Evolutionary conservation across 2,329 filamentous ascomycete genomes (phyloP).

Genomic region (Colletotrichum noveboracense): DNA sequence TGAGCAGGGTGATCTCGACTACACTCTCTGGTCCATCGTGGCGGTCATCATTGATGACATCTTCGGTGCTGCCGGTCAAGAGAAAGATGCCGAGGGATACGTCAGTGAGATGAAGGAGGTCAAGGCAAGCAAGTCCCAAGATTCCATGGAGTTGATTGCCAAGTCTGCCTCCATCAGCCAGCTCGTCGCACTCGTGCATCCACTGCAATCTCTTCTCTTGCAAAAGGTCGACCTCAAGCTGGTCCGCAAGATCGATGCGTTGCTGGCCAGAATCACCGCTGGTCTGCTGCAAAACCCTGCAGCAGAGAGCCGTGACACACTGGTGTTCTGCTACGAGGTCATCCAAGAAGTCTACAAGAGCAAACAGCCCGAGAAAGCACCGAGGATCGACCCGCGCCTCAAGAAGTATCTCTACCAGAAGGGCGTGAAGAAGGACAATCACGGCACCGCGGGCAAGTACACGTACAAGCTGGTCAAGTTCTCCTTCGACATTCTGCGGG

Average conservation of each 20-base stretch:
- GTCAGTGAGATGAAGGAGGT: conserved; percentile 96
- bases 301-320: conserved; percentile 77
- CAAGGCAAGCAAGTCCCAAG: conserved; percentile 97
- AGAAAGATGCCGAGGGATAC: conserved; percentile 97
- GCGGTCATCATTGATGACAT: conserved; percentile 96
- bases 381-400: conserved; percentile 65
- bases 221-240: conserved; percentile 86
- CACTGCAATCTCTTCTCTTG: conserved; percentile 77
- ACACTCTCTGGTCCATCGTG: conserved; percentile 80
- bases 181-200: conserved; percentile 77
- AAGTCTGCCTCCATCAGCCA: conserved; percentile 78
- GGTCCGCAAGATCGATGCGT: conserved; percentile 87
- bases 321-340: conserved; percentile 96
- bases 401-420: conserved; percentile 83
- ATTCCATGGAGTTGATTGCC: conserved; percentile 93
- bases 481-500: conserved; percentile 83
- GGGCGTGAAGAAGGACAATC: conserved; percentile 75
- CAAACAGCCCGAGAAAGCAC: conserved; percentile 54
- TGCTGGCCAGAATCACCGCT: conserved; percentile 81
- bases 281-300: conserved; percentile 84
- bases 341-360: conserved; percentile 84
- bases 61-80: conserved; percentile 89
- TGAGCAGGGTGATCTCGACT: conserved; percentile 84
- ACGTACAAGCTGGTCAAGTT: conserved; percentile 89
- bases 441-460: conserved; percentile 77